These are phyloP conservation scores for Galerina sulciceps DNA, from an alignment of 768 basidiomycete species.

Conservation along the genomic window DNA sequence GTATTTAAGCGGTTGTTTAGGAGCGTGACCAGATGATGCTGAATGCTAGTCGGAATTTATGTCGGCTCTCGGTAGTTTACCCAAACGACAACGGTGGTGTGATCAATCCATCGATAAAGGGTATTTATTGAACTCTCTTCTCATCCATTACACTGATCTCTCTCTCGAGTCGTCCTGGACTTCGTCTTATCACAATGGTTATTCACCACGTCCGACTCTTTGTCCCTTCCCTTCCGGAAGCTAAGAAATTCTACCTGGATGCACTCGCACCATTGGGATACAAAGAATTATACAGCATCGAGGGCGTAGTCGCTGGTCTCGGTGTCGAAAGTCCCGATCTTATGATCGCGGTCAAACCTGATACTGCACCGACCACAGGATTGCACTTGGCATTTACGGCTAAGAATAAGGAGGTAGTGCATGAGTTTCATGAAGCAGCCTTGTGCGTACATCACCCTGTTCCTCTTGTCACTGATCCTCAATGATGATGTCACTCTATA, in stretches of 20 bases:
- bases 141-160: too few species aligned
- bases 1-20: too few species aligned
- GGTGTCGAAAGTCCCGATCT: not conserved
- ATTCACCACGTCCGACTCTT: not conserved
- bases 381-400: not conserved
- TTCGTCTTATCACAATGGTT: not conserved
- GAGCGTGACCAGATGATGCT: too few species aligned
- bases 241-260: slow-evolving; percentile 2
- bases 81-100: too few species aligned
- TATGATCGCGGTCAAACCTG: not conserved
- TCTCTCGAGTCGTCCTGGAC: too few species aligned
- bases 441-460: not conserved
- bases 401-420: not conserved
- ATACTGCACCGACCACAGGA: too few species aligned
- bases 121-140: too few species aligned
- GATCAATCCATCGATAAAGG: too few species aligned
- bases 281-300: not conserved
- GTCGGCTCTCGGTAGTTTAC: too few species aligned
- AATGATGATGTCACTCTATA: not conserved
- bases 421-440: not conserved
- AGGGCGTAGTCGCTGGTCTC: not conserved
- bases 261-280: slow-evolving; percentile 5
- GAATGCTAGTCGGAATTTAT: too few species aligned
- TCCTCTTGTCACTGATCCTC: too few species aligned
- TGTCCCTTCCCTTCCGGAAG: not conserved